Conservation (phyloP, 805 yeast genomes). For the Metschnikowia gelsemii region DNA sequence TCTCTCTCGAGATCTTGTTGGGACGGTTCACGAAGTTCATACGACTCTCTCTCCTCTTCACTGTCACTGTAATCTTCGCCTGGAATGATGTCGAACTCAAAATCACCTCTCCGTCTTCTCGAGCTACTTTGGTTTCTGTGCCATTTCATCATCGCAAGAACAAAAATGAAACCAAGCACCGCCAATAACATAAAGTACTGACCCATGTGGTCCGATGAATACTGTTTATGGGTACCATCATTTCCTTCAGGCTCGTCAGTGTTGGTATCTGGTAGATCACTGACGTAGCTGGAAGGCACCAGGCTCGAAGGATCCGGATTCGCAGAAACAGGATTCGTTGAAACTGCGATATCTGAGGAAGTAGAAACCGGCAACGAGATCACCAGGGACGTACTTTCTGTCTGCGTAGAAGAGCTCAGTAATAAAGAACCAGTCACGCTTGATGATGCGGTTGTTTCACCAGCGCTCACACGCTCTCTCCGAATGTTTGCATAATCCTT, state of each 20-base stretch:
- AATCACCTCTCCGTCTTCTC: constrained; percentile 61
- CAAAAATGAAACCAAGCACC: constrained; percentile 54
- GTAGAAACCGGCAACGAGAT: constrained; percentile 1
- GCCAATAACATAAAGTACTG: constrained; percentile 62
- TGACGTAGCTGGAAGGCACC: constrained; percentile 1
- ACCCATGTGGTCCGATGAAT: constrained; percentile 47
- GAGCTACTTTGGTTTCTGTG: constrained; percentile 42
- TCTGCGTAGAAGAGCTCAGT: neutral
- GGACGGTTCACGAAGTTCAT: constrained; percentile 30
- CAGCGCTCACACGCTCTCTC: constrained; percentile 26
- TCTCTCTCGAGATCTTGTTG: constrained; percentile 39
- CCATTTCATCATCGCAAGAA: constrained; percentile 46
- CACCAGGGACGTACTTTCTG: neutral
- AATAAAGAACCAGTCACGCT: constrained; percentile 6
- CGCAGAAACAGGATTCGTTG: neutral
- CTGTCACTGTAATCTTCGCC: constrained; percentile 55
- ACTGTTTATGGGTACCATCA: constrained; percentile 36
- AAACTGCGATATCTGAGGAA: neutral
- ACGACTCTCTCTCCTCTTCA: constrained; percentile 36
- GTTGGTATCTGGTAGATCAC: neutral
- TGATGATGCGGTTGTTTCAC: constrained; percentile 4
- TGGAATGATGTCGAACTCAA: constrained; percentile 75
- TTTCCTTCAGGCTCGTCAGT: constrained; percentile 26
- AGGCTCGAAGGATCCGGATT: neutral
- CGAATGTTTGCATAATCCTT: constrained; percentile 46